Evolutionary conservation across 352 stramenopile species (phyloP).

Genomic region (Phytophthora constricta): DNA sequence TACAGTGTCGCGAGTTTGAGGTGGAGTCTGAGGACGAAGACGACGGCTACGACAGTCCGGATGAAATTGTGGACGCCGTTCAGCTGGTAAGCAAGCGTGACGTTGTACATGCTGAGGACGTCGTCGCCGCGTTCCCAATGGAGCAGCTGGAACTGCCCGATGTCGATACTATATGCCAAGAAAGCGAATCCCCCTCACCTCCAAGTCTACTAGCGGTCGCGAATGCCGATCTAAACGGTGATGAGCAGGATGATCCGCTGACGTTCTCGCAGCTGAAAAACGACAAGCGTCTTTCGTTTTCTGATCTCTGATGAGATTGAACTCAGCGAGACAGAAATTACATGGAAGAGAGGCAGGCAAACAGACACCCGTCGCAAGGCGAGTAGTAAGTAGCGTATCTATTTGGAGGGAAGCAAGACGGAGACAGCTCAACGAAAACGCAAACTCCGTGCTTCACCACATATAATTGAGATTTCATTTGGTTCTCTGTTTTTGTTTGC

Average conservation of each 20-base stretch:
- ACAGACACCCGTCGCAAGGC: constrained; percentile 19
- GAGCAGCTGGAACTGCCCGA: constrained; percentile 30
- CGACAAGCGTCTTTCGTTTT: constrained; percentile 48
- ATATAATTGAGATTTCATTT: constrained; percentile 28
- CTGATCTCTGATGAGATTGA: constrained; percentile 35
- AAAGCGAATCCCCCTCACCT: constrained; percentile 21
- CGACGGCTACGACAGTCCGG: constrained; percentile 41
- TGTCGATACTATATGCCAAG: constrained; percentile 13
- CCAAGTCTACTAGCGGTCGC: not conserved
- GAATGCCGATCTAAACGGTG: constrained; percentile 4
- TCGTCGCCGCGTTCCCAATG: constrained; percentile 37
- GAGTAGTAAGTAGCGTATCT: constrained; percentile 49
- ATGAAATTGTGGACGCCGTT: constrained; percentile 55
- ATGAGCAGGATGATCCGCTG: constrained; percentile 30
- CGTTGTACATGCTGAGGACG: constrained; percentile 43
- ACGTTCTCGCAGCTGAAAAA: constrained; percentile 45
- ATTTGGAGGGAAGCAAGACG: constrained; percentile 37
- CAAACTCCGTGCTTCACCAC: constrained; percentile 24
- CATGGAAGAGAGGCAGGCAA: not conserved
- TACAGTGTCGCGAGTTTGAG: constrained; percentile 63
- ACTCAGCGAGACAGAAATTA: not conserved
- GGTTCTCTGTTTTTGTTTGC: constrained; percentile 6
- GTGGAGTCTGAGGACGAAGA: constrained; percentile 63
- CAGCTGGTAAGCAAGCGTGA: constrained; percentile 46
- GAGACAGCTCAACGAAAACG: constrained; percentile 9